Conservation (phyloP, 306 rosid species). For the Glycine soja region DNA sequence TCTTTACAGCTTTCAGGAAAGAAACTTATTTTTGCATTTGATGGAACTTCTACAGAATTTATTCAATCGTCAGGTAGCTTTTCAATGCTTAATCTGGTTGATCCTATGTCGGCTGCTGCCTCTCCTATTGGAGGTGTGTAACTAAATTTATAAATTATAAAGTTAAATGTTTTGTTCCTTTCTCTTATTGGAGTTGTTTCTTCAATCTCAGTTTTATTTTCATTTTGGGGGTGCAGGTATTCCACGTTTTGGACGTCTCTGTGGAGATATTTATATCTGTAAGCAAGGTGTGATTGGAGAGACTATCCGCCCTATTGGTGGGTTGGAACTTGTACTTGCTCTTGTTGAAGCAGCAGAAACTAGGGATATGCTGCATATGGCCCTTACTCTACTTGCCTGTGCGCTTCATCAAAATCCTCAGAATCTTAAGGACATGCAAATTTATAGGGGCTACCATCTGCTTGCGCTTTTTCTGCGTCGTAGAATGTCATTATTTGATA, state of each 20-base stretch:
- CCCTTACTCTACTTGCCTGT: constrained; percentile 85
- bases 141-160: constrained; percentile 38
- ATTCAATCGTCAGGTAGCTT: constrained; percentile 77
- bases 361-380: constrained; percentile 97
- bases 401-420: constrained; percentile 94
- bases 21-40: constrained; percentile 97
- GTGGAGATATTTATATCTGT: constrained; percentile 85
- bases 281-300: constrained; percentile 91
- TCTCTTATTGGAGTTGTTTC: constrained; percentile 28
- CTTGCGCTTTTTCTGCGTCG: constrained; percentile 92
- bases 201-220: constrained; percentile 38
- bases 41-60: constrained; percentile 86
- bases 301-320: constrained; percentile 86
- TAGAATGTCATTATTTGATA: constrained; percentile 91
- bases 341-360: constrained; percentile 97
- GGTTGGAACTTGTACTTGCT: constrained; percentile 87
- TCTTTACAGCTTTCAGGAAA: constrained; percentile 94
- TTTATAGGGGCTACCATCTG: constrained; percentile 94
- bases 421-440: constrained; percentile 94
- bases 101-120: constrained; percentile 99
- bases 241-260: constrained; percentile 98
- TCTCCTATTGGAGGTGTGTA: constrained; percentile 99
- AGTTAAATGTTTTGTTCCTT: constrained; percentile 34
- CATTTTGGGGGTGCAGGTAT: constrained; percentile 69
- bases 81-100: constrained; percentile 95